Base-by-base conservation (phyloP, 2,329 filamentous ascomycete genomes). In the Venturia aucupariae region DNA sequence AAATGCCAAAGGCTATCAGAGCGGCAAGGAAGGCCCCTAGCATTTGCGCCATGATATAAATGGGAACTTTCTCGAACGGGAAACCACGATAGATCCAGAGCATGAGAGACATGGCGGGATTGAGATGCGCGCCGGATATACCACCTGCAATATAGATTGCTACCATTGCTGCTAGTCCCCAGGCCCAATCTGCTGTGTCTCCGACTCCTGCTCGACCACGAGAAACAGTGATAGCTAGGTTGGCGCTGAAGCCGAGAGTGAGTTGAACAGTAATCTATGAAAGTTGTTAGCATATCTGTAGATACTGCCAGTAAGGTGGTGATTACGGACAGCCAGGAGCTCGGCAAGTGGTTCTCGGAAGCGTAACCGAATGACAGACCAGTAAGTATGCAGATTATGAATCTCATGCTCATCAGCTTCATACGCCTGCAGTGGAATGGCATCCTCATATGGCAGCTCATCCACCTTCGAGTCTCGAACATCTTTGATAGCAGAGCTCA, bases 31-130 rank as follows among this genome's bases (percentile, higher is more conserved):
- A 71, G 6, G 72, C 72, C 3, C 74, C 75, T 0, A 76, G 66
- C 7, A 76, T 65, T 64, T 77, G 75, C 0, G 73, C 72, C 1
- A 70, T 54, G n/a, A 74, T 68, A 62, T 76, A 76, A 0, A 69
- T 64, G 1, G 68, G 51, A 3, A 69, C 70, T 22, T 69, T 67
- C 0, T 68, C 67, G 8, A 68, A 71, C 0, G 74, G 75, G 46
- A 76, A 76, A 13, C 74, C 75, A 3, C 74, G 73, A 59, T 71
- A 76, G 3, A 73, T 65, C 17, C 68, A 69, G 3, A 75, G 66
- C 51, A 65, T 65, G 65, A 68, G 66, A 13, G 67, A 68, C 22
- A 68, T 64, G 61, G 67, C 65, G 4, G 67, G 67, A 24, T 67
- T 68, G 2, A 62, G 22, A 19, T 62, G 61, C 13, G 61, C 61